Percentiles rank a stretch among this genome's conserved stretches.
Conservation (phyloP, 805 yeast species). For the Metschnikowia bowlesiae region DNA sequence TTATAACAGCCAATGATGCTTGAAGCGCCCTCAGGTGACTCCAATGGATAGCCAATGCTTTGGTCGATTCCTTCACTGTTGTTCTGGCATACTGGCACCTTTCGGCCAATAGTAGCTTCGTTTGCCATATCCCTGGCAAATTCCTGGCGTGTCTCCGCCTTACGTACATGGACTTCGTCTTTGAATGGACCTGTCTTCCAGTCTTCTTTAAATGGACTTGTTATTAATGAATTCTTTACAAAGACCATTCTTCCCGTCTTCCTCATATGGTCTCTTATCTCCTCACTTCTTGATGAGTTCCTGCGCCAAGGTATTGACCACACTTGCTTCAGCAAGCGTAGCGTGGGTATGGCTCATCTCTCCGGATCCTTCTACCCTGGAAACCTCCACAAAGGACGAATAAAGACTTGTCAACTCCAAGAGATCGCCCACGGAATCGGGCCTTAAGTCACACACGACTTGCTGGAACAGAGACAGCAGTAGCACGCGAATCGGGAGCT, state of each 20-base stretch:
- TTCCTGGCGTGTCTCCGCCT: too few species aligned
- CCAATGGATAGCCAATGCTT: too few species aligned
- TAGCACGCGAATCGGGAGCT: slow-evolving; percentile 44
- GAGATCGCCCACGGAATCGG: slow-evolving; percentile 45
- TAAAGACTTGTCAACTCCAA: slow-evolving; percentile 44
- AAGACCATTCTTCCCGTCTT: not conserved
- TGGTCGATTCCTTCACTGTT: too few species aligned
- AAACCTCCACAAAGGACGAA: slow-evolving; percentile 42
- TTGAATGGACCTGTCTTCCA: too few species aligned
- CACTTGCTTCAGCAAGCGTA: slow-evolving; percentile 22
- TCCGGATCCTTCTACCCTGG: slow-evolving; percentile 21
- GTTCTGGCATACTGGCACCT: too few species aligned
- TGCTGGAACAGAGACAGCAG: slow-evolving; percentile 50
- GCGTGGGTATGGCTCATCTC: slow-evolving; percentile 8
- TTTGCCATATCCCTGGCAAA: too few species aligned
- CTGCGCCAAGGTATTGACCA: slow-evolving; percentile 20
- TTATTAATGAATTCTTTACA: too few species aligned
- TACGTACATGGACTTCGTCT: too few species aligned
- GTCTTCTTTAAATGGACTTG: too few species aligned
- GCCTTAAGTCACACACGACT: slow-evolving; percentile 45
- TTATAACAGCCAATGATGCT: too few species aligned
- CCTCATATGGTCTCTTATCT: not conserved
- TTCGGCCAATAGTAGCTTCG: too few species aligned
- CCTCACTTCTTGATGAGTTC: slow-evolving; percentile 13
- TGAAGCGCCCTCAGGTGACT: too few species aligned